These are phyloP conservation scores for Phaseolus lunatus DNA, from an alignment of 306 rosid species.

Conservation along the genomic window DNA sequence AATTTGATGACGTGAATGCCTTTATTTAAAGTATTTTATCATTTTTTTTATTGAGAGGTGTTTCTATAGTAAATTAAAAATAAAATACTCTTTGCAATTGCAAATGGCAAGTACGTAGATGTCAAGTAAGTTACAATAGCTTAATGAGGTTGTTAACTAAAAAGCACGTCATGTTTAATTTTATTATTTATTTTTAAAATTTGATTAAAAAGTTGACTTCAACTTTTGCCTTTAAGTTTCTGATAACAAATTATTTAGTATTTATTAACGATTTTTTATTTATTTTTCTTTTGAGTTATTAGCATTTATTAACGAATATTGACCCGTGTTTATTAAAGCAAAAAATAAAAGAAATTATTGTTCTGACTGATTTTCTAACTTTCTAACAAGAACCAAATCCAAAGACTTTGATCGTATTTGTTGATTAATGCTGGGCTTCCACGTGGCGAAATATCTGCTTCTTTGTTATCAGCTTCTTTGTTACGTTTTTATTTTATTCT, in stretches of 20 bases:
- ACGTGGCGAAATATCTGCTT: no score
- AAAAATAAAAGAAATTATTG: neutral
- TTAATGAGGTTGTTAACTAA: neutral
- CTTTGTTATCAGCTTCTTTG: no score
- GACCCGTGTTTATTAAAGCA: neutral
- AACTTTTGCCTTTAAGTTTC: neutral
- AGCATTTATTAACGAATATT: no score
- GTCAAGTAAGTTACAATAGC: neutral
- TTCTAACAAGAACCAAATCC: neutral
- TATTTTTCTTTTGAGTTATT: neutral
- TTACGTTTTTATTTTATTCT: neutral
- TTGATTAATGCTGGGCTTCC: constrained; percentile 6
- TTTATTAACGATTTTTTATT: no score
- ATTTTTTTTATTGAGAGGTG: no score
- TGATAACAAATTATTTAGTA: neutral
- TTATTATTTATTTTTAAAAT: neutral
- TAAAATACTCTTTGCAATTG: no score
- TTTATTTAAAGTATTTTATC: no score
- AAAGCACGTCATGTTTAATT: neutral
- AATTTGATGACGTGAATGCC: no score
- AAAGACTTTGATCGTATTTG: neutral
- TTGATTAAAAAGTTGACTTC: neutral
- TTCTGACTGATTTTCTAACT: constrained; percentile 8
- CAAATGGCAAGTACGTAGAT: neutral
- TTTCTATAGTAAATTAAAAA: no score